Evolutionary conservation across 257 asterid genomes (phyloP), one percentile per base, ranked within the genome.

Genomic region (Knoxia roxburghii): DNA sequence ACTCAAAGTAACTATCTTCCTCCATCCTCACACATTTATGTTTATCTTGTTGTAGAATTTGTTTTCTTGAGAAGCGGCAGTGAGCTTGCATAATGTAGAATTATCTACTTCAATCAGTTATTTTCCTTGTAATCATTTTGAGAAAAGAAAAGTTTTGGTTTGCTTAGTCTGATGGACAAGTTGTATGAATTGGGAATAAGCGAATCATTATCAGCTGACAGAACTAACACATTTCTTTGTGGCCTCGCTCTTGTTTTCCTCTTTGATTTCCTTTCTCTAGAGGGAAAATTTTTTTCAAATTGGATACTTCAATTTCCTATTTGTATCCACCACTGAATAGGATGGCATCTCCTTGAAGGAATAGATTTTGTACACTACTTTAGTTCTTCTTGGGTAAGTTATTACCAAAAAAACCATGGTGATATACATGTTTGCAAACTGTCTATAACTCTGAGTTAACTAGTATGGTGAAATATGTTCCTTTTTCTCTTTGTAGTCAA

Each of bases 1-100:
- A 53, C 57, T 57, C 54, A 62, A 23, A 74, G 24, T 23, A 57
- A 2, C 45, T 54, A 43, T 65, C 30, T 46, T n/a, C 32, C 24
- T 13, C 51, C n/a, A 30, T 29, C 43, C 24, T 11, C 11, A 23
- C 37, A n/a, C 39, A 64, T 64, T 51, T 21, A 30, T 5, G 27
- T 46, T 60, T 37, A 10, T 30, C 30, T 20, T 9, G 10, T 64
- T 48, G 2, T 14, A 26, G 2, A 18, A 23, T 65, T 48, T 48
- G 18, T 18, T 46, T 18, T n/a, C 35, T 18, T n/a, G 57, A 46
- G 48, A 46, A 46, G 57, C 30, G 52, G 39, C 17, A 12, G 58
- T 15, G 24, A 51, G 11, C 33, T 52, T 15, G 49, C 45, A 5
- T 61, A 52, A 10, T 51, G 29, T 39, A 39, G 8, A 51, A 49